These are phyloP conservation scores for Cyberlindnera subsufficiens DNA, from an alignment of 805 yeast species.

Conservation along the genomic window DNA sequence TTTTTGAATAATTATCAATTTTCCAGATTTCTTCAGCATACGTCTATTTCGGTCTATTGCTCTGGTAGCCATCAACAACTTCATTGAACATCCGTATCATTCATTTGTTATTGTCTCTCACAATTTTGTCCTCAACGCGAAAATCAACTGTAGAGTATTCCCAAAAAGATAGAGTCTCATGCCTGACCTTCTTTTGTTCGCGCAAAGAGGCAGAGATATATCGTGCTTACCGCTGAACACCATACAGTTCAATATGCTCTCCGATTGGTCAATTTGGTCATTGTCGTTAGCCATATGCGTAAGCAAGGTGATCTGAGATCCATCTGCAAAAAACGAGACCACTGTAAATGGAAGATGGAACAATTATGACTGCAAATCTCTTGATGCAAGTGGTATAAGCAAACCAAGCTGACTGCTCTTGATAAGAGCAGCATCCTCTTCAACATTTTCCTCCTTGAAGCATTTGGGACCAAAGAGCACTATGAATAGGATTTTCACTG, in stretches of 20 bases:
- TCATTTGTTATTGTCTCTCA: conserved; percentile 41
- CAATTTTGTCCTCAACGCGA: conserved; percentile 41
- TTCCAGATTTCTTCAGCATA: conserved; percentile 38
- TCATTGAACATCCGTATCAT: conserved; percentile 37
- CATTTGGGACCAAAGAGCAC: conserved; percentile 27
- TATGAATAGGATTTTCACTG: conserved; percentile 1
- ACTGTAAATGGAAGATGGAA: conserved; percentile 53
- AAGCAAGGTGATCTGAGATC: conserved; percentile 35
- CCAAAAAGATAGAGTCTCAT: conserved; percentile 69
- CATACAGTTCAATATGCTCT: conserved; percentile 30
- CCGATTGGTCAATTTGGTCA: conserved; percentile 41
- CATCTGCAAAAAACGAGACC: conserved; percentile 19
- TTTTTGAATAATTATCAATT: conserved; percentile 50
- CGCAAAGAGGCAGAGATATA: conserved; percentile 59
- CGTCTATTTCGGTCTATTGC: conserved; percentile 25
- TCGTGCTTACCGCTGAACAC: conserved; percentile 43
- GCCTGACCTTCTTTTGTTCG: conserved; percentile 47
- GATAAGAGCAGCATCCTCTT: conserved; percentile 36
- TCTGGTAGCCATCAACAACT: conserved; percentile 44
- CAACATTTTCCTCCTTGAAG: conserved; percentile 26
- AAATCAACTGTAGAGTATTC: conserved; percentile 54
- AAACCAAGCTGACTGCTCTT: conserved; percentile 46
- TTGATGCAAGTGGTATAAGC: conserved; percentile 31
- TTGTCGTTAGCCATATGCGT: conserved; percentile 57
- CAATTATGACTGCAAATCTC: too few relatives aligned